phyloP scores from a whole-genome alignment of 139 green algal species.

The Micractinium sp. region DNA sequence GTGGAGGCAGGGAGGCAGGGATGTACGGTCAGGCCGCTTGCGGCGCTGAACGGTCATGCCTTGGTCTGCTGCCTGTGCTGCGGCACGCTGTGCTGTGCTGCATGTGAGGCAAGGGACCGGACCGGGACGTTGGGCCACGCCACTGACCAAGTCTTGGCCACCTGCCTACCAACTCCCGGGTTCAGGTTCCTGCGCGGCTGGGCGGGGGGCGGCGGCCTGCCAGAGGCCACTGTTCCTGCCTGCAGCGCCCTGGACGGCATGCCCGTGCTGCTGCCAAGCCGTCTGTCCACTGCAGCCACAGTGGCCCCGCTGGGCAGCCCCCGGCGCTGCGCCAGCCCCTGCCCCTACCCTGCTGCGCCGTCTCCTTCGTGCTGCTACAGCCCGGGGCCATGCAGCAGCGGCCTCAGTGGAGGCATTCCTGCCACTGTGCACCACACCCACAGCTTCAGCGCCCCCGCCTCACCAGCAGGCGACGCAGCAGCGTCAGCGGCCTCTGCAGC shows the following conservation, averaged over 20 bases:
- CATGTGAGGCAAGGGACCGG: too few relatives aligned
- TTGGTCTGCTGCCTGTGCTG: background rate
- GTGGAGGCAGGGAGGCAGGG: background rate
- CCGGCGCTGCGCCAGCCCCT: background rate
- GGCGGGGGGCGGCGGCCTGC: background rate
- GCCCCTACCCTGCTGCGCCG: background rate
- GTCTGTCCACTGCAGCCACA: background rate
- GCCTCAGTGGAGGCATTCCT: background rate
- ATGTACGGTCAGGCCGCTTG: background rate
- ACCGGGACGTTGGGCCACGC: too few relatives aligned
- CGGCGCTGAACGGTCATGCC: background rate
- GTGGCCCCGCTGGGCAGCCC: background rate
- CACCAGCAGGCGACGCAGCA: background rate
- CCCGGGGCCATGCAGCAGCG: too few relatives aligned
- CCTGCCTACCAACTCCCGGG: too few relatives aligned
- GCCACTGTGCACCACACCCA: background rate
- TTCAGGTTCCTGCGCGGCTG: slow-evolving; percentile 23
- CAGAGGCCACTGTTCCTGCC: background rate
- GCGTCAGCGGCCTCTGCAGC: slow-evolving; percentile 1
- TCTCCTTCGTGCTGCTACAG: background rate
- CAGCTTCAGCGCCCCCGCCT: slow-evolving; percentile 1
- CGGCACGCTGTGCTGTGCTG: too few relatives aligned
- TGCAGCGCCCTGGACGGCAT: background rate
- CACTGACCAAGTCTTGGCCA: too few relatives aligned
- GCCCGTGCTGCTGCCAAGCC: background rate